A percentile compares a stretch with the other conserved stretches of the same genome.
Evolutionary conservation across 257 asterid genomes (phyloP).

Genomic region (Primulina huaijiensis): DNA sequence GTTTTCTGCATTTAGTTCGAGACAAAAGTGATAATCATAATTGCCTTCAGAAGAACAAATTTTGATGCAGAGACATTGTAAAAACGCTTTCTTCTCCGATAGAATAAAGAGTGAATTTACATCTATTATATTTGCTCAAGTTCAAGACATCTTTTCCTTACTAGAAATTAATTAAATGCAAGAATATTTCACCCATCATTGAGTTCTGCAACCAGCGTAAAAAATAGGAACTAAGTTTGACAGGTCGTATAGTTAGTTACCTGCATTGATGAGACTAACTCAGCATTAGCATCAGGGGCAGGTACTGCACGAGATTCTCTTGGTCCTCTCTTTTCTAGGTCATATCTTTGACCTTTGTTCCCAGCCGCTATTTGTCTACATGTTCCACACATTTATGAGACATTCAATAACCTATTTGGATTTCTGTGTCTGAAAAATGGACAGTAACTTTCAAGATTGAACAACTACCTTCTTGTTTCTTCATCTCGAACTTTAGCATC

Average conservation of each 20-base stretch:
- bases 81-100: background rate
- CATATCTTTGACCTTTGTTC: slow-evolving; percentile 53
- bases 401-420: background rate
- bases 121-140: too few relatives aligned
- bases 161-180: background rate
- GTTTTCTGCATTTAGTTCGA: background rate
- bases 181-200: background rate
- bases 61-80: background rate
- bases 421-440: background rate
- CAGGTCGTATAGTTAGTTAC: slow-evolving; percentile 28
- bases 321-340: slow-evolving; percentile 50
- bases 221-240: background rate
- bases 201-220: background rate
- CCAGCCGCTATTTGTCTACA: slow-evolving; percentile 73
- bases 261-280: slow-evolving; percentile 70
- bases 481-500: slow-evolving; percentile 95
- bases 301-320: slow-evolving; percentile 74
- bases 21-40: background rate
- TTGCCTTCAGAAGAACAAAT: background rate
- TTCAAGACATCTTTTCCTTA: background rate
- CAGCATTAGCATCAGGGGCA: slow-evolving; percentile 85
- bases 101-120: background rate
- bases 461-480: slow-evolving; percentile 79
- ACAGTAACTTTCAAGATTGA: slow-evolving; percentile 8
- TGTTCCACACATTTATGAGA: slow-evolving; percentile 24